Base-by-base conservation (phyloP, 306 rosid species). In the Ceratonia siliqua region DNA sequence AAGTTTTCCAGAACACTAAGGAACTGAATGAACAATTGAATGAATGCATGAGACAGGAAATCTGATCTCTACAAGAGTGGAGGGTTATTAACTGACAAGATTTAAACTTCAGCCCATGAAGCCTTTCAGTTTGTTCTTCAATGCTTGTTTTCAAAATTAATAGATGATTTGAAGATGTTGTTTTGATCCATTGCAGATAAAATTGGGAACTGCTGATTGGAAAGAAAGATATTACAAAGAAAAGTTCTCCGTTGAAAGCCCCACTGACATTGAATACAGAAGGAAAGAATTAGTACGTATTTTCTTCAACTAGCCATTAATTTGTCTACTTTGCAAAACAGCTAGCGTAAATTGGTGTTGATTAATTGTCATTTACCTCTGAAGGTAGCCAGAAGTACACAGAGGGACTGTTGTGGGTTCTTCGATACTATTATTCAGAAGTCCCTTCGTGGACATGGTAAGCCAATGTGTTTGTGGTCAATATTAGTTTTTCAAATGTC, bases 361-460 rank as follows among this genome's bases (percentile, higher is more conserved):
- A n/a, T n/a, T 28, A 28, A 28, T 28, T 1, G 4, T 21, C 4
- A 28, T 28, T 28, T 28, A 28, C 32, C 32, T 28, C n/a, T n/a
- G n/a, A n/a, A n/a, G n/a, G n/a, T n/a, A n/a, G 2, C 52, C 33
- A 12, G 17, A 57, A 28, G 14, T 82, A 77, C 64, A 72, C 85
- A 6, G 79, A 72, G 55, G 82, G 82, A 30, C 45, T 77, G 11
- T 30, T 72, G 32, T 77, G 82, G 85, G 72, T 72, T 57, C 43
- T 72, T 2, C 30, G 20, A 20, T 82, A 82, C 75, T 77, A 82
- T 13, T 82, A 35, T 50, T 65, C 79, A 2, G 76, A 30, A 0
- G 71, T 77, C 8, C 82, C 82, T 15, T 82, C 85, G 2, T 82
- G 85, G 85, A 67, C 70, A 48, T 82, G 85, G 85, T 72, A 72